Base-by-base conservation (phyloP, 2,329 filamentous ascomycete species). In the Mollisia scopiformis region DNA sequence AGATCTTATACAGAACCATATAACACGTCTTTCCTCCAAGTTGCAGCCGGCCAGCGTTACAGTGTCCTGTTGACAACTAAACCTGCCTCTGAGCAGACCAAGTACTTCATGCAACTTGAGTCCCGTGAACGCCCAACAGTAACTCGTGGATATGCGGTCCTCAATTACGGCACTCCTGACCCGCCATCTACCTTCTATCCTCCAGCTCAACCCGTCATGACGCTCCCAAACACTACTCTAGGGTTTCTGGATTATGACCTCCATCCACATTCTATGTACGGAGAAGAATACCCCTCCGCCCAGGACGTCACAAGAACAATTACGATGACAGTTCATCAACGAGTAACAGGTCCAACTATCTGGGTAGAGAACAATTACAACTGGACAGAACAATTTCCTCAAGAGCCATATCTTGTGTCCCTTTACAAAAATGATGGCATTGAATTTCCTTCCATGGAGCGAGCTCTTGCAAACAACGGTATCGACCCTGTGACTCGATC, bases 11-110 rank as follows among this genome's bases (percentile, higher is more conserved):
- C 79, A 0, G 68, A 79, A 62, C 73, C 74, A 0, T 63, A 74
- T 43, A 67, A 67, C 0, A 78, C 76, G 4, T 68, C 72, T 11
- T 77, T 78, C 61, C 71, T 85, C 41, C 82, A 84, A 66, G 69
- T 84, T 2, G 75, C 72, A 6, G 70, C 74, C 13, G 83, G 83
- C 1, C 82, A 85, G 63, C 78, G 83, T 5, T 85, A 79, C 69
- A 78, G 77, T 52, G 73, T 79, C 0, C 73, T 85, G 1, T 72
- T 85, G 16, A 72, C 72, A 10, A 78, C 82, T 2, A 82, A 81
- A 51, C 53, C 68, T 0, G 59, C 62, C 0, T 64, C 70, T 0
- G 68, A 71, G 4, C 71, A 76, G 51, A 73, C 70, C 3, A 68
- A 74, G 31, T 81, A 75, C 62, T 71, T 69, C 23, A 77, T 82